These are phyloP conservation scores for Leishmania braziliensis DNA, from an alignment of 208 protist genomes.

Conservation along the genomic window DNA sequence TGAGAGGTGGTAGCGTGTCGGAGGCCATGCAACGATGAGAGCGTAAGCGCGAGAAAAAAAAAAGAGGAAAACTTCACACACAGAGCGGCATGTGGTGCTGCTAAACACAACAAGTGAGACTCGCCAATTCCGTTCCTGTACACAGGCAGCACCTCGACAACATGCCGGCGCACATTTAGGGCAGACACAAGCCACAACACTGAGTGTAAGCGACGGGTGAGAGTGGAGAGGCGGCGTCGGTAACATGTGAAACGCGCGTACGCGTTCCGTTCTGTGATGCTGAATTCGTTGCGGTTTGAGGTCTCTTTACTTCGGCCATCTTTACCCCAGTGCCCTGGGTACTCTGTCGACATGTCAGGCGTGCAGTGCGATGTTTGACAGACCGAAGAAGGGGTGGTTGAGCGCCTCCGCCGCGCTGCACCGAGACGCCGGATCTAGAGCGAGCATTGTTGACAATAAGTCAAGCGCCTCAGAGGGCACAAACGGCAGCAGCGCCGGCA, in stretches of 20 bases:
- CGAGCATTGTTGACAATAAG: constrained; percentile 56
- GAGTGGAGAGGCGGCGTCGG: too few species aligned
- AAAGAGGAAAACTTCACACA: background rate
- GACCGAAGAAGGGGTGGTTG: constrained; percentile 58
- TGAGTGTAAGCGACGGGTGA: background rate
- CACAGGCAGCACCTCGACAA: background rate
- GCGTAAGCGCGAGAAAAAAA: background rate
- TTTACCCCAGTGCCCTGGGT: background rate
- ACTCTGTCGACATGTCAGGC: background rate
- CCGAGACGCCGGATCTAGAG: constrained; percentile 55
- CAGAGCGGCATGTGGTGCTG: background rate
- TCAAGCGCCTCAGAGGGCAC: constrained; percentile 52
- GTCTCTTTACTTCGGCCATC: background rate
- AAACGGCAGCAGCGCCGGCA: constrained; percentile 67
- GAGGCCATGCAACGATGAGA: background rate
- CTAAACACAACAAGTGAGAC: background rate
- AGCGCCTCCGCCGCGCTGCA: constrained; percentile 56
- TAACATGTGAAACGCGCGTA: background rate
- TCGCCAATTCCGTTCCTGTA: background rate
- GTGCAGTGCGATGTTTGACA: background rate
- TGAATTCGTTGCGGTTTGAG: too few species aligned
- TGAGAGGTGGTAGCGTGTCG: background rate
- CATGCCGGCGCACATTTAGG: background rate
- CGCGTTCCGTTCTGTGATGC: background rate
- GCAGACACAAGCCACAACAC: background rate